Conservation (phyloP, 768 basidiomycete genomes). For the Albatrellus ellisii region DNA sequence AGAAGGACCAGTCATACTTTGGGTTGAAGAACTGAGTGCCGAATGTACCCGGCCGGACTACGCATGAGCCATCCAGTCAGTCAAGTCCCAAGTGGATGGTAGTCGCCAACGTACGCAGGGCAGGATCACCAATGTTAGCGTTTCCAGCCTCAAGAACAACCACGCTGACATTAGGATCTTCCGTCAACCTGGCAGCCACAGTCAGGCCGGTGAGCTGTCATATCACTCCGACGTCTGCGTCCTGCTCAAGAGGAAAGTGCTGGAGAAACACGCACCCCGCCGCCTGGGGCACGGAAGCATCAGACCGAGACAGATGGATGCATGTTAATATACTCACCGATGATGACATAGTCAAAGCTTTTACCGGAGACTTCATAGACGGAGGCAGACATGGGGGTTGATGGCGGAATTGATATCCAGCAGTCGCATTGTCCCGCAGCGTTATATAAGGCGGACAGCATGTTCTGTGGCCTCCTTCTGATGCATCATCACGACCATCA, state of each 20-base stretch:
- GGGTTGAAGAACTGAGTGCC: not conserved
- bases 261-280: conserved; percentile 1
- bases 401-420: too few species aligned
- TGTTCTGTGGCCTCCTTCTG: too few species aligned
- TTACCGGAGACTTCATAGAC: conserved; percentile 1
- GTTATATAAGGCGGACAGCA: too few species aligned
- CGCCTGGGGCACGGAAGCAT: not conserved
- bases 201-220: conserved; percentile 21
- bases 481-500: too few species aligned
- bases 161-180: conserved; percentile 21
- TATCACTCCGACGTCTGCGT: not conserved
- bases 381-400: too few species aligned
- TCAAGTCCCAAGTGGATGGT: not conserved
- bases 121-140: conserved; percentile 7
- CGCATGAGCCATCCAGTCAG: not conserved
- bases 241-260: not conserved
- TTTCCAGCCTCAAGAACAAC: conserved; percentile 20
- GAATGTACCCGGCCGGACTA: conserved; percentile 3
- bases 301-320: not conserved
- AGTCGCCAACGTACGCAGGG: conserved; percentile 1
- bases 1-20: conserved; percentile 4
- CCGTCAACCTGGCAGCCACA: conserved; percentile 23
- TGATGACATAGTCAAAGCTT: conserved; percentile 4
- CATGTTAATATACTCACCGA: not conserved
- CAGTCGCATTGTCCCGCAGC: too few species aligned